A percentile compares a stretch with the other conserved stretches of the same genome.
phyloP scores from a whole-genome alignment of 179 eudicot genomes.

The Pouteria campechiana region DNA sequence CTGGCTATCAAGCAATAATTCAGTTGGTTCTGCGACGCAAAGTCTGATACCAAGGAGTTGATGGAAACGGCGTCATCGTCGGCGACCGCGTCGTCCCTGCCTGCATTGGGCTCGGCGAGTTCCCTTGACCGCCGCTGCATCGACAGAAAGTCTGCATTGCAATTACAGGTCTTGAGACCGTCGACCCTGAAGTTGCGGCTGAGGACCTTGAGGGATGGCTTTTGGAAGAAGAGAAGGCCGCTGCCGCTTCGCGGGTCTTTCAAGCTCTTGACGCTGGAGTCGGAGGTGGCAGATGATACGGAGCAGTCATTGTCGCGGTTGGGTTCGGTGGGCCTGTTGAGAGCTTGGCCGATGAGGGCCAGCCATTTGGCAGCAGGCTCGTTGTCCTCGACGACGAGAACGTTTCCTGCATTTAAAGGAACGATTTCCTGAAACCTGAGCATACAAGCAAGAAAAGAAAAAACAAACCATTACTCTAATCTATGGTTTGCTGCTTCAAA shows the following conservation, averaged over 20 bases:
- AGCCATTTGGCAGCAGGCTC: constrained; percentile 93
- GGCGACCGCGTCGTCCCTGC: constrained; percentile 7
- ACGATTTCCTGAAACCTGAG: constrained; percentile 94
- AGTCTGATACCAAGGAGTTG: constrained; percentile 14
- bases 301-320: constrained; percentile 9
- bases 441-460: neutral
- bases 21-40: constrained; percentile 11
- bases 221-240: constrained; percentile 52
- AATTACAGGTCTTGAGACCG: constrained; percentile 69
- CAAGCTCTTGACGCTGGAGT: constrained; percentile 24
- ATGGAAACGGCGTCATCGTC: constrained; percentile 17
- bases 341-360: constrained; percentile 67
- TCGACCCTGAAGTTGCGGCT: constrained; percentile 51
- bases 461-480: neutral
- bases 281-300: constrained; percentile 21
- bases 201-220: constrained; percentile 57
- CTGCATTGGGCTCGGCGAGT: constrained; percentile 16
- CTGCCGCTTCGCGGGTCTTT: too few relatives aligned
- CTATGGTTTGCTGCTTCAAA: neutral
- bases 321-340: constrained; percentile 33
- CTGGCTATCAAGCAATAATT: constrained; percentile 54
- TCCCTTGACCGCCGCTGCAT: constrained; percentile 28
- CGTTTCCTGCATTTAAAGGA: constrained; percentile 83
- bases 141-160: constrained; percentile 26
- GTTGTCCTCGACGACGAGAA: constrained; percentile 68